Conservation (phyloP, 192 early-diverging fungal genomes). For the Umbelopsis sp. region DNA sequence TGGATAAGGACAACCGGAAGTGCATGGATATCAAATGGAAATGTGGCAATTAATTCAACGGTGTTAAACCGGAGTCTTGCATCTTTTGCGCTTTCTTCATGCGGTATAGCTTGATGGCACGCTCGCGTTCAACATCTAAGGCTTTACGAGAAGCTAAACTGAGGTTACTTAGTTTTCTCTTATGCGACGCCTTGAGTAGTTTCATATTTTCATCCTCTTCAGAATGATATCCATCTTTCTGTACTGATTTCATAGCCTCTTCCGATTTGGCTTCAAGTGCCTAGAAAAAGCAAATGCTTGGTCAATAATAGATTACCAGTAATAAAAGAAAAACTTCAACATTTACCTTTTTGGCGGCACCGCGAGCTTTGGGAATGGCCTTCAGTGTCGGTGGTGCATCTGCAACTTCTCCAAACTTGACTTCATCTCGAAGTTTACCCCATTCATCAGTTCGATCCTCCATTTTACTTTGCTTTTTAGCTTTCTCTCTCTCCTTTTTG, state of each 20-base stretch:
- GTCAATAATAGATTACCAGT: not conserved
- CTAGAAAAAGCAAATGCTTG: conserved; percentile 31
- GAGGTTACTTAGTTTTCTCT: conserved; percentile 43
- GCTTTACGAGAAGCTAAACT: conserved; percentile 45
- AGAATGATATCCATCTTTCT: conserved; percentile 36
- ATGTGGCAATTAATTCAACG: not conserved
- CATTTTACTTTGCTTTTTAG: conserved; percentile 39
- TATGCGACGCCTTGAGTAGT: conserved; percentile 38
- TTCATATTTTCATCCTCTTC: conserved; percentile 44
- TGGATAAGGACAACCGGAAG: not conserved
- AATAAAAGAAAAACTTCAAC: not conserved
- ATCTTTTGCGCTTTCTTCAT: conserved; percentile 50
- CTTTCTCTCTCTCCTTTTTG: conserved; percentile 45
- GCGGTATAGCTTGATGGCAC: conserved; percentile 51
- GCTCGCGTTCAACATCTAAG: conserved; percentile 54
- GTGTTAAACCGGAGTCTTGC: conserved; percentile 22
- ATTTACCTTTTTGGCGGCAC: conserved; percentile 45
- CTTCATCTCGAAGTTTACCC: conserved; percentile 52
- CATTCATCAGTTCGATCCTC: conserved; percentile 46
- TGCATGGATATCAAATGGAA: not conserved
- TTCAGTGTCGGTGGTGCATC: conserved; percentile 55
- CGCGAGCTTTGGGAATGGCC: conserved; percentile 48
- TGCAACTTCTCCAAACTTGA: conserved; percentile 57
- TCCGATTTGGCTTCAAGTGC: conserved; percentile 28
- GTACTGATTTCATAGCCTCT: conserved; percentile 1